These are phyloP conservation scores for Fusarium beomiforme DNA, from an alignment of 2,329 filamentous ascomycete species.

Conservation along the genomic window DNA sequence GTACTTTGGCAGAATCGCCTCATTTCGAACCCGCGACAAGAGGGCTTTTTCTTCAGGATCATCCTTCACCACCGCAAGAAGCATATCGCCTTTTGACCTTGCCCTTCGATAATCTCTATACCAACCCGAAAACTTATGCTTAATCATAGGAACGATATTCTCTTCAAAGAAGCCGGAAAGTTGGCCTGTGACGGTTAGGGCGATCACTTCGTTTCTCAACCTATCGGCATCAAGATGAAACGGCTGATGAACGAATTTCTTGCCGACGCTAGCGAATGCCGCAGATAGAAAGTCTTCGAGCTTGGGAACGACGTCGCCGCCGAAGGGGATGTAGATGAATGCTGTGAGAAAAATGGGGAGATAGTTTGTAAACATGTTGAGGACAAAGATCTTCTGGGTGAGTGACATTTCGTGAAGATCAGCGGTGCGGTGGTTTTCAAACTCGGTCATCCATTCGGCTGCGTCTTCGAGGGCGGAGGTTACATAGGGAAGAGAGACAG, in stretches of 20 bases:
- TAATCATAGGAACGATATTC: slow-evolving; percentile 74
- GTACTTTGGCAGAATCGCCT: slow-evolving; percentile 74
- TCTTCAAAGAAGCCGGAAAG: slow-evolving; percentile 78
- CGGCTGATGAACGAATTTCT: slow-evolving; percentile 61
- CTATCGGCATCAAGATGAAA: slow-evolving; percentile 74
- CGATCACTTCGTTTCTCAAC: slow-evolving; percentile 78
- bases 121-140: slow-evolving; percentile 64
- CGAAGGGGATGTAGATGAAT: slow-evolving; percentile 83
- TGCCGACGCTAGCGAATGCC: slow-evolving; percentile 55
- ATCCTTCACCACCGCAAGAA: slow-evolving; percentile 62
- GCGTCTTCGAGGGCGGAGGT: slow-evolving; percentile 69
- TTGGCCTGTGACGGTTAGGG: slow-evolving; percentile 78
- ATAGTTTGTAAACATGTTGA: slow-evolving; percentile 85
- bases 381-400: slow-evolving; percentile 78
- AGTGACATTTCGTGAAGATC: slow-evolving; percentile 75
- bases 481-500: slow-evolving; percentile 72
- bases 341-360: slow-evolving; percentile 79
- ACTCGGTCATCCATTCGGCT: slow-evolving; percentile 72
- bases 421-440: slow-evolving; percentile 79
- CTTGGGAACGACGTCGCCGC: slow-evolving; percentile 72
- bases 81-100: slow-evolving; percentile 53
- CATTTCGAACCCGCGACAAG: slow-evolving; percentile 70
- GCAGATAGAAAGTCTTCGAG: slow-evolving; percentile 68
- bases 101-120: slow-evolving; percentile 53
- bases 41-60: slow-evolving; percentile 71